phyloP scores from a whole-genome alignment of 139 green algal species.

The Auxenochlorella protothecoides region DNA sequence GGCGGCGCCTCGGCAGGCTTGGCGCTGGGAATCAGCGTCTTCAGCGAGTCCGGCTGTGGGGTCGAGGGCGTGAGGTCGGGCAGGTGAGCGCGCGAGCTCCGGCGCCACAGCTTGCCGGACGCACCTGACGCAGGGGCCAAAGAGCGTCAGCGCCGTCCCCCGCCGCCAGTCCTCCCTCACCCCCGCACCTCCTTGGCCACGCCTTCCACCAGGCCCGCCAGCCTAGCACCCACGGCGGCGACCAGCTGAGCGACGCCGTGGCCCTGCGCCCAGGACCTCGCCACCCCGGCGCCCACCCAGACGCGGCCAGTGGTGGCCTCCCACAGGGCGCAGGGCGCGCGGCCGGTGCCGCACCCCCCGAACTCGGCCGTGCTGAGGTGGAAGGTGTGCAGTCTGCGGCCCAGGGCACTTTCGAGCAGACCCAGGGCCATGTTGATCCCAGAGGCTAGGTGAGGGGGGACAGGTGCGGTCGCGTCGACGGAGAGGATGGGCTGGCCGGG shows the following conservation, averaged over 20 bases:
- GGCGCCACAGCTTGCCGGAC: too few relatives aligned
- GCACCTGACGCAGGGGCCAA: too few relatives aligned
- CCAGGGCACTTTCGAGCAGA: not conserved
- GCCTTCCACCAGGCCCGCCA: not conserved
- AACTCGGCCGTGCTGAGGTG: constrained; percentile 1
- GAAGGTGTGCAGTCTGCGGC: constrained; percentile 16
- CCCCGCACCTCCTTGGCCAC: too few relatives aligned
- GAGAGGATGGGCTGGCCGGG: constrained; percentile 8
- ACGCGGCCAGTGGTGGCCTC: constrained; percentile 22
- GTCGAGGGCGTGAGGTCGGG: too few relatives aligned
- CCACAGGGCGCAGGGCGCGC: constrained; percentile 22
- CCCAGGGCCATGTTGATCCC: constrained; percentile 11
- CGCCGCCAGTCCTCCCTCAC: too few relatives aligned
- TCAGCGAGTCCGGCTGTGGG: too few relatives aligned
- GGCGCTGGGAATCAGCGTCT: too few relatives aligned
- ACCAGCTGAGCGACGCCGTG: not conserved
- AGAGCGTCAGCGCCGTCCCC: too few relatives aligned
- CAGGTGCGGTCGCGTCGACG: not conserved
- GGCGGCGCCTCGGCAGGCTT: too few relatives aligned
- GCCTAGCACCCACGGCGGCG: not conserved
- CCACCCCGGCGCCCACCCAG: constrained; percentile 9
- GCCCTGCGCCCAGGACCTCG: not conserved
- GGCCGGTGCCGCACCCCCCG: not conserved
- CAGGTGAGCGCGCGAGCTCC: too few relatives aligned
- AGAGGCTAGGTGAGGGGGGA: not conserved